These are phyloP conservation scores for Physcomitrium patens DNA, from an alignment of 225 moss, liverwort and hornwort species.

Conservation along the genomic window DNA sequence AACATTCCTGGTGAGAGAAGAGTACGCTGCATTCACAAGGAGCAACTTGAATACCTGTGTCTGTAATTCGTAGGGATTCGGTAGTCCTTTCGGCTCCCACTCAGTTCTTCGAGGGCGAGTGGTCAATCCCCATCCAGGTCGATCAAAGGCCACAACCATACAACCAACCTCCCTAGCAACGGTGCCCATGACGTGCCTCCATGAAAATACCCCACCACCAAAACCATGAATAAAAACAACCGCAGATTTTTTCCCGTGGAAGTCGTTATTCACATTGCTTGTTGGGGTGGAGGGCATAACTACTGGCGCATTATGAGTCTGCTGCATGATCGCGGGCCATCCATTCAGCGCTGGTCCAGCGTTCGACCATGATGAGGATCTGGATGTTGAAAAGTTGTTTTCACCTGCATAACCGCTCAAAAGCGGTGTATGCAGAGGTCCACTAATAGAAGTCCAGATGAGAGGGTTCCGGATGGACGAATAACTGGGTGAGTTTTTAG, in stretches of 20 bases:
- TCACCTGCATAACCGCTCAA: slow-evolving; percentile 38
- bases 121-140: slow-evolving; percentile 65
- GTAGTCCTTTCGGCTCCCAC: slow-evolving; percentile 54
- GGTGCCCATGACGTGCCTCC: slow-evolving; percentile 54
- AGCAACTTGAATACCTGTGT: slow-evolving; percentile 40
- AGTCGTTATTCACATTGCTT: slow-evolving; percentile 15
- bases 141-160: slow-evolving; percentile 60
- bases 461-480: slow-evolving; percentile 50
- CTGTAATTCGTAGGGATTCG: slow-evolving; percentile 59
- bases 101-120: slow-evolving; percentile 50
- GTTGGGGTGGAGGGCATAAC: slow-evolving; percentile 19
- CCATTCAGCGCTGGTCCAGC: slow-evolving; percentile 42
- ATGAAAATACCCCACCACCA: slow-evolving; percentile 67
- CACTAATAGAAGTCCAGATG: slow-evolving; percentile 30
- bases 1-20: not conserved
- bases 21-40: not conserved
- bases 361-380: slow-evolving; percentile 38
- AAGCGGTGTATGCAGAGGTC: slow-evolving; percentile 40
- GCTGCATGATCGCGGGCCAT: slow-evolving; percentile 59
- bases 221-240: slow-evolving; percentile 62
- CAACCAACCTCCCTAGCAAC: slow-evolving; percentile 55
- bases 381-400: slow-evolving; percentile 23
- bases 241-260: slow-evolving; percentile 25
- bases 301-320: slow-evolving; percentile 35
- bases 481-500: slow-evolving; percentile 19